These are phyloP conservation scores for Tremellales sp. DNA, from an alignment of 1,284 basidiomycete species.

Conservation along the genomic window DNA sequence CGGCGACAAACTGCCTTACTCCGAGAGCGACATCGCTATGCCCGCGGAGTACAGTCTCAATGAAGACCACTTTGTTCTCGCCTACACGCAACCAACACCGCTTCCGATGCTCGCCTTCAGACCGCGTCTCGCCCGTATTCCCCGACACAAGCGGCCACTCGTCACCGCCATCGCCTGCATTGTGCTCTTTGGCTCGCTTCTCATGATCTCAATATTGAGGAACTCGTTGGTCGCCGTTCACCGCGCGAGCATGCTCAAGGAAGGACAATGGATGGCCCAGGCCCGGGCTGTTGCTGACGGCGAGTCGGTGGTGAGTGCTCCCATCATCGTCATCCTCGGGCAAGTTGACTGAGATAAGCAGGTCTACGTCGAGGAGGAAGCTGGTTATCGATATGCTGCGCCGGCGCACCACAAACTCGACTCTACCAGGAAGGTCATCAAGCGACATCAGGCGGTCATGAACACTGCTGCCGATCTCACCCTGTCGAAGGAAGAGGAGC, in stretches of 20 bases:
- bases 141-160: constrained; percentile 24
- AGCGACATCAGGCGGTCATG: no score
- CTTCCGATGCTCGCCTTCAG: constrained; percentile 19
- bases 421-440: no score
- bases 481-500: constrained; percentile 62
- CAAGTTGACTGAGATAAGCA: no score
- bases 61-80: constrained; percentile 20
- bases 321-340: no score
- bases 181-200: constrained; percentile 23
- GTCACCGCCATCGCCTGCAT: constrained; percentile 22
- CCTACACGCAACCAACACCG: constrained; percentile 19
- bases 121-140: constrained; percentile 14
- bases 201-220: constrained; percentile 22
- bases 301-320: neutral
- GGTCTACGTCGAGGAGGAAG: constrained; percentile 15
- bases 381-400: constrained; percentile 14
- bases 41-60: constrained; percentile 20
- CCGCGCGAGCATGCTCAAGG: constrained; percentile 15
- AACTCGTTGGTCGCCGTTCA: constrained; percentile 15
- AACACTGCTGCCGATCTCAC: no score
- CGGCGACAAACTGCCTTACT: no score
- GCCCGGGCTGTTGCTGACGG: constrained; percentile 11
- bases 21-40: no score
- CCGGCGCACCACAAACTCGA: constrained; percentile 23
- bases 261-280: constrained; percentile 20